Evolutionary conservation across 192 early-diverging fungal species (phyloP), one percentile per base, ranked within the genome.

Genomic region (Coemansia reversa): DNA sequence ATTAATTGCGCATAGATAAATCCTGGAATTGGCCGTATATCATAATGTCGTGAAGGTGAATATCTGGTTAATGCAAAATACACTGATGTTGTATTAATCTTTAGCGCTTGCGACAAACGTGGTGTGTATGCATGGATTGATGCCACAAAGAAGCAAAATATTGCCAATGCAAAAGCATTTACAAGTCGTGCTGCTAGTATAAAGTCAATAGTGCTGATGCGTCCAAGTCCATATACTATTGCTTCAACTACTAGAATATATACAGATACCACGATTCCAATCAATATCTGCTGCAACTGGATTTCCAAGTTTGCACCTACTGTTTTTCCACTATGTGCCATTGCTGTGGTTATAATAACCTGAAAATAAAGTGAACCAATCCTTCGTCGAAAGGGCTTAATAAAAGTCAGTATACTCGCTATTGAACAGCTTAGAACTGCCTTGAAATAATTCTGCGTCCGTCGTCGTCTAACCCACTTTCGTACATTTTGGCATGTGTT

Each of bases 241-340:
- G 47, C 66, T 22, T 78, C 61, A 28, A 72, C 32, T 6, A 65
- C 24, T 14, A 78, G 32, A 18, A 78, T 69, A 28, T 78, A 78
- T 7, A 27, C 35, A 1, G 66, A 66, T 7, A 65, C 62, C n/a
- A 65, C 19, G 12, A 57, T 22, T 16, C 58, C 58, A 1, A 78
- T 50, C 18, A 62, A 45, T 29, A 78, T 48, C 28, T 78, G 76
- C 55, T 78, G 76, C 4, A 65, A 11, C 63, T 78, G 76, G 3
- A 72, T 35, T 52, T 78, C 76, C 8, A 78, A 61, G 54, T 78
- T 78, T 2, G 76, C 70, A 6, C 76, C 76, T 1, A 78, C 63
- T 1, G 70, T 72, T 60, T 52, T 71, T 5, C 76, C 76, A 22
- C 66, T 70, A 27, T 78, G 69, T n/a, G 76, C 76, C 61, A 71